A percentile compares a stretch with the other conserved stretches of the same genome.
phyloP scores from a whole-genome alignment of 1,284 basidiomycete species.

The Ganoderma sp. region DNA sequence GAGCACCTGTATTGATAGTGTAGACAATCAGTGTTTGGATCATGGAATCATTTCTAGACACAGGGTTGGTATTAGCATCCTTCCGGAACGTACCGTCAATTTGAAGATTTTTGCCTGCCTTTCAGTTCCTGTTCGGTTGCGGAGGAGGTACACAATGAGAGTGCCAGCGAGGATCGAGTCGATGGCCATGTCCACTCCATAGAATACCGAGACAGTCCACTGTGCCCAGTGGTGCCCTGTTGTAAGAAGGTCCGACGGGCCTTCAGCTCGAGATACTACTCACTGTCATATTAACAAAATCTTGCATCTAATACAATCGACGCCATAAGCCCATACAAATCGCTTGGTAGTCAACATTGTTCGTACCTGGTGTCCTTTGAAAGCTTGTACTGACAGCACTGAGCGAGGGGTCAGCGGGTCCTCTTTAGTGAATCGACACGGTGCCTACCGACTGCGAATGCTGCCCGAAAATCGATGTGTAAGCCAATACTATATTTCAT shows the following conservation, averaged over 20 bases:
- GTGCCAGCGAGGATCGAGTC: neutral
- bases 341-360: neutral
- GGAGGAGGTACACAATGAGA: neutral
- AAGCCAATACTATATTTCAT: no score
- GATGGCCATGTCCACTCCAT: neutral
- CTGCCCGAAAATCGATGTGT: no score
- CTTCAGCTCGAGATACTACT: neutral
- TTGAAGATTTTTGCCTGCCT: neutral
- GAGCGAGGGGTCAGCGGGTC: no score
- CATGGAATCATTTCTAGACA: slow-evolving; percentile 1
- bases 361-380: neutral
- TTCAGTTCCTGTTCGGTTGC: neutral
- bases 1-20: slow-evolving; percentile 8
- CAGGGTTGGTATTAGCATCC: neutral
- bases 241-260: neutral
- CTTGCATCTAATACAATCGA: neutral
- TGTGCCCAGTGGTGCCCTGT: neutral
- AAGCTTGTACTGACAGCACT: neutral
- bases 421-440: no score
- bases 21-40: slow-evolving; percentile 4
- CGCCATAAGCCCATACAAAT: neutral
- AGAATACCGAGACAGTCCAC: slow-evolving; percentile 5
- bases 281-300: neutral
- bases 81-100: neutral
- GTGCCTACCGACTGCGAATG: neutral